Percentiles rank a stretch among this genome's conserved stretches.
Conservation (phyloP, 2,329 filamentous ascomycete genomes). For the Ustulina deusta region DNA sequence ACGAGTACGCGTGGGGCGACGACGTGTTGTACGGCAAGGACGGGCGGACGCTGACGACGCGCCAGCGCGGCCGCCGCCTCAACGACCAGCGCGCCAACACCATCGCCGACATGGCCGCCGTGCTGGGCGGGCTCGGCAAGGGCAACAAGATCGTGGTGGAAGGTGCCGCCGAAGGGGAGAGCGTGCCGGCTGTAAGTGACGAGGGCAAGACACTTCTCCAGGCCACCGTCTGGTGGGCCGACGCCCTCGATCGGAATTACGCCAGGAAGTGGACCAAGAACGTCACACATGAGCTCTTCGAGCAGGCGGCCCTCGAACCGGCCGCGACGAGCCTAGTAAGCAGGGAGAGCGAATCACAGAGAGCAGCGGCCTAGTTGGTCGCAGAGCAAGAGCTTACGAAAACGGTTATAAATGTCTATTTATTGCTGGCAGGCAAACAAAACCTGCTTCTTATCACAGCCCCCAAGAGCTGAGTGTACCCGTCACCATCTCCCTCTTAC, state of each 20-base stretch:
- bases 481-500: slow-evolving; percentile 25
- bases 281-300: slow-evolving; percentile 62
- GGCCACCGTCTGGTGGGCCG: slow-evolving; percentile 65
- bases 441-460: slow-evolving; percentile 23
- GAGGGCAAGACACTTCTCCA: slow-evolving; percentile 49
- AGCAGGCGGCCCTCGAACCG: slow-evolving; percentile 46
- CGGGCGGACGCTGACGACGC: slow-evolving; percentile 50
- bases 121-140: slow-evolving; percentile 64
- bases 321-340: slow-evolving; percentile 8
- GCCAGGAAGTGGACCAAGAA: slow-evolving; percentile 65
- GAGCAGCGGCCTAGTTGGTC: slow-evolving; percentile 13
- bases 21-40: slow-evolving; percentile 57
- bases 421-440: slow-evolving; percentile 16
- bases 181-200: neutral
- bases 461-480: slow-evolving; percentile 32
- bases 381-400: slow-evolving; percentile 34
- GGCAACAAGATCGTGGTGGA: slow-evolving; percentile 61
- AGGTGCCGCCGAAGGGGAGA: slow-evolving; percentile 30
- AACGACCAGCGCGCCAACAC: slow-evolving; percentile 72
- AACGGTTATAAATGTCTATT: slow-evolving; percentile 26
- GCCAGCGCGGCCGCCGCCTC: slow-evolving; percentile 64
- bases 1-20: slow-evolving; percentile 71
- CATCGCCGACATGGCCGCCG: slow-evolving; percentile 72
- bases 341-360: slow-evolving; percentile 16
- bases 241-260: slow-evolving; percentile 60